Base-by-base conservation (phyloP, 2,329 filamentous ascomycete genomes). In the Sarocladiaceae sp. region DNA sequence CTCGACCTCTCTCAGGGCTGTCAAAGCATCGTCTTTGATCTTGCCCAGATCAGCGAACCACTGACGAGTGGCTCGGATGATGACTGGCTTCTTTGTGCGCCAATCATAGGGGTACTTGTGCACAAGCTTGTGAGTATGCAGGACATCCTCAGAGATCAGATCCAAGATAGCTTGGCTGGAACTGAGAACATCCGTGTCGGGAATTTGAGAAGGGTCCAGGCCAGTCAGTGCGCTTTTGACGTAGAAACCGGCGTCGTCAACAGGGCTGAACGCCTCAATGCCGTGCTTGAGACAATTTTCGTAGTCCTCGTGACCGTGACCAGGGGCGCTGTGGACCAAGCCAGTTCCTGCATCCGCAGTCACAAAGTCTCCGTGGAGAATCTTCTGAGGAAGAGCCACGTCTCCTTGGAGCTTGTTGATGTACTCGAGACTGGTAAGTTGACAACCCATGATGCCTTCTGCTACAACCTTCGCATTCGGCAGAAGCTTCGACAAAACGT, bases 41-140 rank as follows among this genome's bases (percentile, higher is more conserved):
- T 78, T 82, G 13, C 79, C 90, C 2, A 97, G 90, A 66, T 97
- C 90, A 11, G 94, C 91, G 64, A 99, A 99, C 94, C 94, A 99
- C 70, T 99, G 94, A 33, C 92, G 90, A 0, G 95, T 99, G 3
- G 94, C 93, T 58, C 94, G 77, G 29, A 95, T 83, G 54, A 99
- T 90, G 48, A 99, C 86, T 1, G 94, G 94, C 59, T 88, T 79
- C 69, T 97, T 99, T 0, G 93, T 96, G 51, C 94, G 82, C 94
- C 94, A 99, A 70, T 99, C 94, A 60, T 97, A 96, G 0, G 94
- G 94, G 65, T 97, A 97, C 68, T 96, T 97, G 75, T 99, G 94
- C 50, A 78, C 78, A 64, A 93, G 87, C 53, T 76, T 77, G 59
- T 95, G 87, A 3, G 79, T 80, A 35, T 79, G 77, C 36, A 97